A percentile compares a stretch with the other conserved stretches of the same genome.
phyloP scores from a whole-genome alignment of 2,329 filamentous ascomycete genomes.

The Alternaria triticimaculans region DNA sequence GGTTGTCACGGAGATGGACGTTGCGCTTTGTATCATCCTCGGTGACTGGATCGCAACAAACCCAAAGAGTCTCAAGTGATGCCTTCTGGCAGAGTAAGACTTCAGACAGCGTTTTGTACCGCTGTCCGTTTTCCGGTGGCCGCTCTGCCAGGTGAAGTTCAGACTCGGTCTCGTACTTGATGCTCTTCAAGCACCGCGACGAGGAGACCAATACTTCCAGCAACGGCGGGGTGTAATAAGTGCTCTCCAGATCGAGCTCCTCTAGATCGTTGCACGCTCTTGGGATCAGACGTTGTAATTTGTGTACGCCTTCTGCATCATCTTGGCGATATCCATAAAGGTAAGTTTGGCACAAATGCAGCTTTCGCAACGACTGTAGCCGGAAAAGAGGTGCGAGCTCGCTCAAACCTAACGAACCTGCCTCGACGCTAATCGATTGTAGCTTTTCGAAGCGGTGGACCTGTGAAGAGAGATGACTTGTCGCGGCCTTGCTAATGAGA shows the following conservation, averaged over 20 bases:
- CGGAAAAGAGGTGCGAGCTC: constrained; percentile 31
- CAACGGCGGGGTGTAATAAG: constrained; percentile 14
- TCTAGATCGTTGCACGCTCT: constrained; percentile 21
- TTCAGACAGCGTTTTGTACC: constrained; percentile 1
- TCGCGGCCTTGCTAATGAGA: constrained; percentile 24
- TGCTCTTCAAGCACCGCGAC: constrained; percentile 18
- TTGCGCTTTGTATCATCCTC: background rate
- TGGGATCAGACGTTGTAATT: constrained; percentile 24
- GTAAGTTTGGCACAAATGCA: constrained; percentile 19
- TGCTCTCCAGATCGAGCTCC: constrained; percentile 20
- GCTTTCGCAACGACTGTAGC: constrained; percentile 25
- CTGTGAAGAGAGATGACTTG: constrained; percentile 12
- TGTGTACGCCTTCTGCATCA: background rate
- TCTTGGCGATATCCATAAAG: constrained; percentile 6
- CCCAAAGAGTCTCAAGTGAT: constrained; percentile 16
- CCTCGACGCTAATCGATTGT: constrained; percentile 21
- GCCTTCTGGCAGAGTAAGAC: constrained; percentile 19
- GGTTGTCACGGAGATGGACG: constrained; percentile 7
- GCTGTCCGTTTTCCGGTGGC: background rate
- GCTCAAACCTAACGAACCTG: constrained; percentile 9
- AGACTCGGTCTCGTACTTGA: constrained; percentile 17
- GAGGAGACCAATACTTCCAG: constrained; percentile 26
- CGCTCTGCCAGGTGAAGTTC: constrained; percentile 3
- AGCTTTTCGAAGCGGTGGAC: constrained; percentile 30
- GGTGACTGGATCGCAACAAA: constrained; percentile 5